Base-by-base conservation (phyloP, 23 red algal species). In the Agarophyton chilense region DNA sequence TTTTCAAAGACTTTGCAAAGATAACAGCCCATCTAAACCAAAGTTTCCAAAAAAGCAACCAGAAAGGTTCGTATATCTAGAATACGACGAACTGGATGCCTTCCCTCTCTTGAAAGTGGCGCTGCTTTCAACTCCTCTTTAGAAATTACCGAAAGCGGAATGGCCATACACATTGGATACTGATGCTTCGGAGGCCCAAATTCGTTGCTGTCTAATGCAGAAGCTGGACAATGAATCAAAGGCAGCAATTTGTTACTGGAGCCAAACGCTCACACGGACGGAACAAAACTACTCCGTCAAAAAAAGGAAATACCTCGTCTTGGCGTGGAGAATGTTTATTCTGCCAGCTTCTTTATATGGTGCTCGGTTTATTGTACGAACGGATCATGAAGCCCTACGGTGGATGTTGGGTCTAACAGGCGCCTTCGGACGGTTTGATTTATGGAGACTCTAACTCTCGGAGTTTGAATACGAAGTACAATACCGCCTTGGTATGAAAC, bases 241-340 rank as follows among this genome's bases (percentile, higher is more conserved):
- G n/a, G n/a, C n/a, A n/a, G n/a, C n/a, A n/a, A n/a, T n/a, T n/a
- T n/a, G n/a, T n/a, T n/a, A n/a, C n/a, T n/a, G n/a, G n/a, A n/a
- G n/a, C n/a, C n/a, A n/a, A n/a, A n/a, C n/a, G n/a, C n/a, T n/a
- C n/a, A n/a, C n/a, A n/a, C n/a, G n/a, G n/a, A n/a, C n/a, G n/a
- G n/a, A n/a, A n/a, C 50, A 61, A 41, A 75, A 61, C 29, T 90
- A 90, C 31, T 44, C 0, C 44, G 61, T 51, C 11, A 78, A 22
- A 19, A 46, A 58, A 36, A 62, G 68, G 35, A 54, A 90, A 41
- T 75, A 18, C 25, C 36, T 90, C 17, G 86, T 53, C 2, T 1
- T 90, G 9, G 47, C 79, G 11, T 90, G 86, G 86, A 68, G 68
- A 22, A 77, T 79, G 49, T 31, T 56, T 41, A 65, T 64, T n/a